Evolutionary conservation across 768 basidiomycete genomes (phyloP).

Genomic region (Kondoa malvinella): DNA sequence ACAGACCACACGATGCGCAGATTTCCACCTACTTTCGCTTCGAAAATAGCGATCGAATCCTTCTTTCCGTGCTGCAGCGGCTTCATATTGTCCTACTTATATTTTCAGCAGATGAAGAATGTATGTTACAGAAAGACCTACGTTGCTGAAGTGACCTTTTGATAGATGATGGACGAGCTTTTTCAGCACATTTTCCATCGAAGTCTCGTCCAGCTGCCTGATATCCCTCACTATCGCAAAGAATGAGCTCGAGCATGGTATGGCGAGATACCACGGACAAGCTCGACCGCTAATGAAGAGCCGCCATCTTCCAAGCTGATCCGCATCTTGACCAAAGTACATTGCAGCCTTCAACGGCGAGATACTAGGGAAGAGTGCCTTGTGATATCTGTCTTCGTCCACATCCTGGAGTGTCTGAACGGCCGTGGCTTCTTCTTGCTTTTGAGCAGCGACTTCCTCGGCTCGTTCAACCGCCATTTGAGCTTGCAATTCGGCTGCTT

Average conservation of each 20-base stretch:
- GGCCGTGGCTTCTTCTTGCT: background rate
- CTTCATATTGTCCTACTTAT: background rate
- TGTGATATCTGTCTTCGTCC: background rate
- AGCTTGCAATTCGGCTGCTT: background rate
- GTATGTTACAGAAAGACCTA: background rate
- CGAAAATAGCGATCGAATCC: background rate
- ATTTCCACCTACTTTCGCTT: background rate
- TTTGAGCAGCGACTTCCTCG: background rate
- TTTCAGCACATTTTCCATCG: background rate
- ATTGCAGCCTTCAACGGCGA: background rate
- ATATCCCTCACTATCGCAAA: background rate
- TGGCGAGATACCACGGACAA: background rate
- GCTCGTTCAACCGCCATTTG: background rate
- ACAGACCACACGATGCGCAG: background rate
- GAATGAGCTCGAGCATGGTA: background rate
- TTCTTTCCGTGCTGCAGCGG: background rate
- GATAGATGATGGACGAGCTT: background rate
- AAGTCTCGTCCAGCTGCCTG: background rate
- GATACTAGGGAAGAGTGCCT: background rate
- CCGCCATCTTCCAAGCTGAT: background rate
- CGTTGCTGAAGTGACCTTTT: background rate
- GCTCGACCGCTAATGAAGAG: background rate
- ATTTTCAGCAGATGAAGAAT: background rate
- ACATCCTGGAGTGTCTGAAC: background rate
- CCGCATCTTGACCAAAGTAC: background rate